Percentiles rank a stretch among this genome's conserved stretches.
Evolutionary conservation across 2,329 filamentous ascomycete species (phyloP).

Genomic region (Chaetoscypha palmicola): DNA sequence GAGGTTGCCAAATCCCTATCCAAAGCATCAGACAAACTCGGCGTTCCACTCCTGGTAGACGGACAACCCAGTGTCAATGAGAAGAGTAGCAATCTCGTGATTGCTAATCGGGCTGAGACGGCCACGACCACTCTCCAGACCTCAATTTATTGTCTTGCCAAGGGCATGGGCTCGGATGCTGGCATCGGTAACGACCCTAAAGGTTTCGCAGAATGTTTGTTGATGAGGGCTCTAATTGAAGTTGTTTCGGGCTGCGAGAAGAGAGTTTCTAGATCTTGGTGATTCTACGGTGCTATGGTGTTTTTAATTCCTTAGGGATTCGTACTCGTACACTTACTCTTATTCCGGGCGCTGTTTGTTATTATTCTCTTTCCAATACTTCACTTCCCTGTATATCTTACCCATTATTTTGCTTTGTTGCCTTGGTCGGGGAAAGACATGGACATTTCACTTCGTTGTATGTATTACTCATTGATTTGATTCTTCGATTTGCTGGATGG

Average conservation of each 20-base stretch:
- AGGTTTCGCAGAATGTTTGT: constrained; percentile 7
- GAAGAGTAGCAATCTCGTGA: background rate
- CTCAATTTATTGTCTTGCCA: background rate
- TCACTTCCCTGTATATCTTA: no score
- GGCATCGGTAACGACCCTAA: background rate
- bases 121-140: background rate
- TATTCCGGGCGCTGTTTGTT: no score
- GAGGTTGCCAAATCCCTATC: background rate
- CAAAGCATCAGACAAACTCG: background rate
- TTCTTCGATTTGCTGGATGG: no score
- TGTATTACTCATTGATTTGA: no score
- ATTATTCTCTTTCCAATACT: no score
- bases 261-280: no score
- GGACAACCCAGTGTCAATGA: background rate
- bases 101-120: background rate
- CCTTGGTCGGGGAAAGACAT: no score
- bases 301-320: no score
- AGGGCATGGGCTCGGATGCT: background rate
- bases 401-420: no score
- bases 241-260: constrained; percentile 14
- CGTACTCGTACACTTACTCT: no score
- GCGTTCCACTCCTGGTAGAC: background rate
- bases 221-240: constrained; percentile 11
- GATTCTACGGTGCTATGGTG: no score
- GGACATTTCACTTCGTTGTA: no score